These are phyloP conservation scores for Syncephalis plumigaleata DNA, from an alignment of 371 early-diverging fungal genomes.

Conservation along the genomic window DNA sequence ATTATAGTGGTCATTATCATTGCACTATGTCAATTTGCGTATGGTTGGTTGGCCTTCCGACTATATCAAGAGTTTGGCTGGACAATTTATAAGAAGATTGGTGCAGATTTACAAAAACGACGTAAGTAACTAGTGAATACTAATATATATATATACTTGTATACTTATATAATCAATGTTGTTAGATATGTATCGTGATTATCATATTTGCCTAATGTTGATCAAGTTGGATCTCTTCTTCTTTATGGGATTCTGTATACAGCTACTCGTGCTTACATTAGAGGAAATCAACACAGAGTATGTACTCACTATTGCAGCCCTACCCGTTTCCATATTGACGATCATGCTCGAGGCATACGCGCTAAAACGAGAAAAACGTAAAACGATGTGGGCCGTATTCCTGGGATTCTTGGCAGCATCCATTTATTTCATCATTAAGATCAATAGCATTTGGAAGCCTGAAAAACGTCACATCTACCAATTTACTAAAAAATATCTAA, in stretches of 20 bases:
- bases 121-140: conserved; percentile 19
- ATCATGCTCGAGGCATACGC: conserved; percentile 59
- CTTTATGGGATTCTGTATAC: conserved; percentile 68
- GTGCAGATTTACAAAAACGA: conserved; percentile 74
- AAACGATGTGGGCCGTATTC: conserved; percentile 38
- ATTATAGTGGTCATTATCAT: conserved; percentile 10
- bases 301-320: conserved; percentile 52
- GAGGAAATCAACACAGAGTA: conserved; percentile 40
- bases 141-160: neutral
- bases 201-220: conserved; percentile 73
- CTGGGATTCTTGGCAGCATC: conserved; percentile 49
- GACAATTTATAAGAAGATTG: conserved; percentile 87
- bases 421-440: conserved; percentile 74
- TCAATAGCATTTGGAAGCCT: conserved; percentile 57
- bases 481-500: conserved; percentile 52
- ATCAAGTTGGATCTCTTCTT: conserved; percentile 81
- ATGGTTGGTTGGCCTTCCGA: conserved; percentile 12
- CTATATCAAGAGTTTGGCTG: conserved; percentile 84
- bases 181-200: conserved; percentile 66
- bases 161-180: neutral
- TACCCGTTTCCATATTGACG: conserved; percentile 49
- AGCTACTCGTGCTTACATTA: conserved; percentile 66
- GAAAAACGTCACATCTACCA: conserved; percentile 34
- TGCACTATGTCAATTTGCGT: conserved; percentile 8
- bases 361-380: conserved; percentile 39